Conservation (phyloP, 164 flowering plant genomes). For the Sextonia rubra region DNA sequence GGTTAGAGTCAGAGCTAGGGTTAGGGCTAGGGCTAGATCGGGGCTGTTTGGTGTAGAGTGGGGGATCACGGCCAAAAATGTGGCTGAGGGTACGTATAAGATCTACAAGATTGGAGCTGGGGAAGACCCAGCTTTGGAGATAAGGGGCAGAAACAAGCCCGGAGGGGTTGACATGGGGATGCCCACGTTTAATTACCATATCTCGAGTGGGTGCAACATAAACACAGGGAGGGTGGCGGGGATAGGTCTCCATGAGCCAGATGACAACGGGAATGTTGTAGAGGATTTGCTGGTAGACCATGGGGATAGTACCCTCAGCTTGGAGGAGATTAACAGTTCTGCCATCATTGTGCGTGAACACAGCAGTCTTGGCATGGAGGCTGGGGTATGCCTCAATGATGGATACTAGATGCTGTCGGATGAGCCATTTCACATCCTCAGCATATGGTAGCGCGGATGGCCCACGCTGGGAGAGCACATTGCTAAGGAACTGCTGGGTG, state of each 20-base stretch:
- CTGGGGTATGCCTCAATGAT: constrained; percentile 50
- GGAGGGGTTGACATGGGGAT: constrained; percentile 65
- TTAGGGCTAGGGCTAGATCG: not conserved
- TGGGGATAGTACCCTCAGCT: constrained; percentile 84
- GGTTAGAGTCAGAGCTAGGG: not conserved
- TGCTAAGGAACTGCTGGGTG: constrained; percentile 55
- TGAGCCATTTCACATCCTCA: constrained; percentile 77
- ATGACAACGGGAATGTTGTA: constrained; percentile 80
- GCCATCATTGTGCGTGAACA: constrained; percentile 88
- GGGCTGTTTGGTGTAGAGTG: constrained; percentile 52
- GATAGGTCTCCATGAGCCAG: constrained; percentile 88
- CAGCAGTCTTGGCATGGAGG: constrained; percentile 69
- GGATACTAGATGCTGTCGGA: constrained; percentile 74
- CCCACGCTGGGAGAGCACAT: constrained; percentile 83
- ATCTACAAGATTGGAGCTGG: constrained; percentile 76
- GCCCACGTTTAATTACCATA: constrained; percentile 85
- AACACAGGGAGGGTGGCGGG: constrained; percentile 73
- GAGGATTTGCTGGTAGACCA: constrained; percentile 50
- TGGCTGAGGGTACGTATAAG: constrained; percentile 41
- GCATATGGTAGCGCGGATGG: constrained; percentile 74
- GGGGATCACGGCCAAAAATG: constrained; percentile 69
- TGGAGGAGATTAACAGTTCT: constrained; percentile 79
- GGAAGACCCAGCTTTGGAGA: constrained; percentile 75
- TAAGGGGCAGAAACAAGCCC: constrained; percentile 69
- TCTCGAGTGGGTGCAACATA: constrained; percentile 83